Evolutionary conservation across 257 asterid species (phyloP).

Genomic region (Ballota nigra): DNA sequence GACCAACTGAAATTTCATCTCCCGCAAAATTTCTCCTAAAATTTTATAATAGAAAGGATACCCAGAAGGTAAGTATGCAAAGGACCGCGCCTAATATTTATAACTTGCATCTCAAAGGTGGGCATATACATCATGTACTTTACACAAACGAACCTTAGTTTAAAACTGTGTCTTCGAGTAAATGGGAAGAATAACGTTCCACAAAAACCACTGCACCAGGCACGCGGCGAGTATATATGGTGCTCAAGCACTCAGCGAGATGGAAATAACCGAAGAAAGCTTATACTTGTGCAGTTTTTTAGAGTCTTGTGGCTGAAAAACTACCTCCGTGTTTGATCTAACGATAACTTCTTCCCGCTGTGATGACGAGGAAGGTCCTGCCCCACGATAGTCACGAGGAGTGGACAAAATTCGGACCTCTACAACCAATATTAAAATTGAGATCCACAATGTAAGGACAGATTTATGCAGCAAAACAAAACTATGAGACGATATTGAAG

Average conservation of each 20-base stretch:
- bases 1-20: neutral
- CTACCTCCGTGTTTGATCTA: slow-evolving; percentile 64
- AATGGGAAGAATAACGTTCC: neutral
- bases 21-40: neutral
- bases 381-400: slow-evolving; percentile 63
- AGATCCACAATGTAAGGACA: neutral
- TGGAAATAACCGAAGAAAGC: slow-evolving; percentile 60
- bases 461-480: neutral
- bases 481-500: slow-evolving; percentile 3
- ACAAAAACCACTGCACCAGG: neutral
- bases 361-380: slow-evolving; percentile 55
- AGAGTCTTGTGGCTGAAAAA: slow-evolving; percentile 57
- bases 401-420: slow-evolving; percentile 54
- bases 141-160: neutral
- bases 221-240: neutral
- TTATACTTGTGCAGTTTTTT: slow-evolving; percentile 51
- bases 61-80: neutral
- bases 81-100: neutral
- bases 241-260: slow-evolving; percentile 66
- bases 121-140: neutral
- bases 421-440: slow-evolving; percentile 27
- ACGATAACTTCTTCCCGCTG: slow-evolving; percentile 57
- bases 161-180: neutral
- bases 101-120: neutral
- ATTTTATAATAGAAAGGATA: neutral